Evolutionary conservation across 2,329 filamentous ascomycete genomes (phyloP).

Genomic region (Dothideomycetes sp.): DNA sequence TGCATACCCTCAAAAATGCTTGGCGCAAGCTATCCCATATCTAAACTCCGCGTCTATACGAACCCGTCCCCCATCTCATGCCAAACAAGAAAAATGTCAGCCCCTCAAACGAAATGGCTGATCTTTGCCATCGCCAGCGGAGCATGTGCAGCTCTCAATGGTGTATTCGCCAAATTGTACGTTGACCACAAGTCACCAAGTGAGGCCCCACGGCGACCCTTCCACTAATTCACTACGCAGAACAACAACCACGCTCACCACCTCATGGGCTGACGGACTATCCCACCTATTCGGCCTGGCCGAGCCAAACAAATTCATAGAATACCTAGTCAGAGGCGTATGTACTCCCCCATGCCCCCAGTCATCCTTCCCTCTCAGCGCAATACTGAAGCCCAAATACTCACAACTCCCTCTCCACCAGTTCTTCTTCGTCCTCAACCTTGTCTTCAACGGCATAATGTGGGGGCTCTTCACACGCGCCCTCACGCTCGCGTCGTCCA

Average conservation of each 20-base stretch:
- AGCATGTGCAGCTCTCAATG: conserved; percentile 69
- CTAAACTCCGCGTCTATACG: neutral
- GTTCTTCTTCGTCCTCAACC: conserved; percentile 65
- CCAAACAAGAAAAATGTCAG: conserved; percentile 2
- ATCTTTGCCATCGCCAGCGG: conserved; percentile 62
- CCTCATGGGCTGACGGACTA: conserved; percentile 39
- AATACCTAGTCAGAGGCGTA: conserved; percentile 41
- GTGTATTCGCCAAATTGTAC: conserved; percentile 73
- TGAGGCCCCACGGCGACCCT: too few species aligned
- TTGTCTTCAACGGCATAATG: conserved; percentile 70
- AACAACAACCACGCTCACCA: conserved; percentile 50
- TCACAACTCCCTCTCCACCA: conserved; percentile 20
- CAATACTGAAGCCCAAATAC: neutral
- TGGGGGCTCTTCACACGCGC: conserved; percentile 75
- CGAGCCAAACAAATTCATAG: conserved; percentile 35
- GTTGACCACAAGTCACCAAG: conserved; percentile 16
- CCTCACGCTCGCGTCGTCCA: conserved; percentile 61
- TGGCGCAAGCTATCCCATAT: neutral
- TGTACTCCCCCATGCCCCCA: conserved; percentile 18
- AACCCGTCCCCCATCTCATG: neutral
- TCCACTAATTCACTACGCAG: conserved; percentile 22
- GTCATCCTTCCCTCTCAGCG: neutral
- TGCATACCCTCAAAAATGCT: too few species aligned
- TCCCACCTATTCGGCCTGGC: conserved; percentile 36
- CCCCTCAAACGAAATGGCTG: conserved; percentile 35